Evolutionary conservation across 371 early-diverging fungal genomes (phyloP).

Genomic region (Mortierella sp.): DNA sequence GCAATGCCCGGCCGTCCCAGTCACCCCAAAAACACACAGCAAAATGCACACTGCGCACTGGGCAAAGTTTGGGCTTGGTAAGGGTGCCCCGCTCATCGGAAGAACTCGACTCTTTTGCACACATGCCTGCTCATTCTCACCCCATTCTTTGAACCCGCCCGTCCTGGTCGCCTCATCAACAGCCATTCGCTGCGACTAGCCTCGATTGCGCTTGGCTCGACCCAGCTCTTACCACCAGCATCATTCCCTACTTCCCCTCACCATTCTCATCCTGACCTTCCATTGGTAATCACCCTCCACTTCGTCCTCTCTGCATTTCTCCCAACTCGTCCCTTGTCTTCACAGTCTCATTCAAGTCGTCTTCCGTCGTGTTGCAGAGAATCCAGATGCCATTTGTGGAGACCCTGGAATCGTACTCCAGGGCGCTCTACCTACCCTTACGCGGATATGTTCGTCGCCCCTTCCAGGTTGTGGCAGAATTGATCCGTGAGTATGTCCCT

Average conservation of each 20-base stretch:
- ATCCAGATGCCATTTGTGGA: slow-evolving; percentile 56
- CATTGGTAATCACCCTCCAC: slow-evolving; percentile 2
- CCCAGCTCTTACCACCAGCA: no score
- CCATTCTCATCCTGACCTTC: background rate
- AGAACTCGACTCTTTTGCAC: no score
- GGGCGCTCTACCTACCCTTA: slow-evolving; percentile 54
- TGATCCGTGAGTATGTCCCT: slow-evolving; percentile 48
- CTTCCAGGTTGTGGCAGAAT: slow-evolving; percentile 44
- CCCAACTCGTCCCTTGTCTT: background rate
- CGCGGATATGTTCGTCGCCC: slow-evolving; percentile 50
- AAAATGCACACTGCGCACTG: no score
- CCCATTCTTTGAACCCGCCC: no score
- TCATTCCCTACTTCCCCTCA: background rate
- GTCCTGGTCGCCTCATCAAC: no score
- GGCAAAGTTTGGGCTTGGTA: no score
- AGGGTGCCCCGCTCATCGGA: no score
- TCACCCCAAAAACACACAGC: no score
- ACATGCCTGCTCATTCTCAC: no score
- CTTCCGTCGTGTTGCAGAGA: slow-evolving; percentile 51
- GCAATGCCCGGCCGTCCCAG: no score
- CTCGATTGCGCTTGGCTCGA: no score
- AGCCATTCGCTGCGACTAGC: no score
- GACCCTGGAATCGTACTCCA: slow-evolving; percentile 57
- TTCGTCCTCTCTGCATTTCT: background rate
- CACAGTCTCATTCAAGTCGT: background rate